These are phyloP conservation scores for Monilinia fructigena DNA, from an alignment of 2,329 filamentous ascomycete genomes.

Conservation along the genomic window DNA sequence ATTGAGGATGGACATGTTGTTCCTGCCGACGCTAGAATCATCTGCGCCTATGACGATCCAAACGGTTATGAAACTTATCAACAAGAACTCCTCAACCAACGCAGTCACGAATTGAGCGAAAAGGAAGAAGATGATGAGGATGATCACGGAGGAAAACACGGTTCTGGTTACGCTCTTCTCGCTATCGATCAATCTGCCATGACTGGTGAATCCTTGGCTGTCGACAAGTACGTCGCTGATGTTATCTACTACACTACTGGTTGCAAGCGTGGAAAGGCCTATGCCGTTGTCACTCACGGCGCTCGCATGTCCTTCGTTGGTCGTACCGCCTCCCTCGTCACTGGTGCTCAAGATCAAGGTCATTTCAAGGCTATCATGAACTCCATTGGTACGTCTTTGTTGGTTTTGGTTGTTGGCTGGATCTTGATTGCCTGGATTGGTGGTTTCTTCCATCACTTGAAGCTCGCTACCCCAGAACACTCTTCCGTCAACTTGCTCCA, in stretches of 20 bases:
- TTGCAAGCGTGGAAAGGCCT: conserved; percentile 78
- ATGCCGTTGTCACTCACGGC: conserved; percentile 64
- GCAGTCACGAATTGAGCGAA: conserved; percentile 58
- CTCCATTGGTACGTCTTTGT: conserved; percentile 70
- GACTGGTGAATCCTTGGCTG: conserved; percentile 76
- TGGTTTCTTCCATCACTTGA: conserved; percentile 72
- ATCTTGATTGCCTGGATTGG: conserved; percentile 74
- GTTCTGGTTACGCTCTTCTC: conserved; percentile 61
- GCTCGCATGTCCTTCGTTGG: conserved; percentile 75
- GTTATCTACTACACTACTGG: conserved; percentile 76
- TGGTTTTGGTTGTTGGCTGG: conserved; percentile 76
- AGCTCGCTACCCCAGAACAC: conserved; percentile 57
- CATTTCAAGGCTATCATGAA: conserved; percentile 85
- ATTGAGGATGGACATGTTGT: conserved; percentile 71
- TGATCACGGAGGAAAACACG: conserved; percentile 54
- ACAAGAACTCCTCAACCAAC: conserved; percentile 61
- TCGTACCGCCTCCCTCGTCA: conserved; percentile 70
- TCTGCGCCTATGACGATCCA: conserved; percentile 69
- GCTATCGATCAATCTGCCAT: conserved; percentile 78
- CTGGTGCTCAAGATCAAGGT: conserved; percentile 72
- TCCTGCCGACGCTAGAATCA: conserved; percentile 67
- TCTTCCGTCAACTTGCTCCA: conserved; percentile 64
- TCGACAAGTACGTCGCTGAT: conserved; percentile 77
- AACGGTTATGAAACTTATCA: conserved; percentile 67
- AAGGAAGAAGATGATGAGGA: conserved; percentile 52